Evolutionary conservation across 345 rosid genomes (phyloP).

Genomic region (Populus tremula): DNA sequence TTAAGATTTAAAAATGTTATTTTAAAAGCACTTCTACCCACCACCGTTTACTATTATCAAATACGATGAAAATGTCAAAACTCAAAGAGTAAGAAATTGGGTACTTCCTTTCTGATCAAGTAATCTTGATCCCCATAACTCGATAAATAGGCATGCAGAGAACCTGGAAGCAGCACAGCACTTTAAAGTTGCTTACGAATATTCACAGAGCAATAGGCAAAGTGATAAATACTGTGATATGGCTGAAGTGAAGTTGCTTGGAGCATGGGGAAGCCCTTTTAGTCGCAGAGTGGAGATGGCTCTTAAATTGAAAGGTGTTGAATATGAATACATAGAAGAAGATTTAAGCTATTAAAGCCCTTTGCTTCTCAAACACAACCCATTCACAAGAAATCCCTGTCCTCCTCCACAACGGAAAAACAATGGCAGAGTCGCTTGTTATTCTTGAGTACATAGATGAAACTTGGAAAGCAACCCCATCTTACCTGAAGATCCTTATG

Average conservation of each 20-base stretch:
- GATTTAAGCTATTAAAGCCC: slow-evolving; percentile 25
- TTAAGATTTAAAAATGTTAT: too few relatives aligned
- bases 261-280: slow-evolving; percentile 22
- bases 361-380: slow-evolving; percentile 34
- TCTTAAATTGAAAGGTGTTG: slow-evolving; percentile 33
- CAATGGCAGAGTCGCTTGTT: slow-evolving; percentile 26
- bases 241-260: slow-evolving; percentile 31
- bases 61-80: too few relatives aligned
- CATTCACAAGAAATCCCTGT: slow-evolving; percentile 38
- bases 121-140: too few relatives aligned
- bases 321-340: slow-evolving; percentile 30
- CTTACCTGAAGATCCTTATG: slow-evolving; percentile 23
- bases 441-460: slow-evolving; percentile 37
- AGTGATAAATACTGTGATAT: background rate
- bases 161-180: too few relatives aligned
- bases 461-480: slow-evolving; percentile 35
- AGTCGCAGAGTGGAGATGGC: slow-evolving; percentile 29
- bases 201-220: too few relatives aligned
- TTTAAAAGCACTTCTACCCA: too few relatives aligned
- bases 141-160: too few relatives aligned
- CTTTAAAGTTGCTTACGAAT: too few relatives aligned
- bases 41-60: too few relatives aligned
- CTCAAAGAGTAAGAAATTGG: too few relatives aligned
- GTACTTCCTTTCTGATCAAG: too few relatives aligned
- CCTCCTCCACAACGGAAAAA: slow-evolving; percentile 26